Conservation (phyloP, 805 yeast species). For the Saccharomycopsis selenospora region DNA sequence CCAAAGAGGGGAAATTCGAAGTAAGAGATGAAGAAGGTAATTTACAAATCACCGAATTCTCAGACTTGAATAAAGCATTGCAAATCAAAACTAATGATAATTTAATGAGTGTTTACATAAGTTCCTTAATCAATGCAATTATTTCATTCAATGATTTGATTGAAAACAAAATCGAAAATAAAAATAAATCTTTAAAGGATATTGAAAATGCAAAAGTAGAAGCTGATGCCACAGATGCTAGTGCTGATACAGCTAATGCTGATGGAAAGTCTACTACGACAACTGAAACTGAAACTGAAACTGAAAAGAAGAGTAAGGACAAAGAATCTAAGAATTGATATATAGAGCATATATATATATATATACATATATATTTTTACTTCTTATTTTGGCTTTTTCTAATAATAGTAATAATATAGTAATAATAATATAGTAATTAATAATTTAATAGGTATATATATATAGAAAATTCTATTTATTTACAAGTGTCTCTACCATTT, state of each 20-base stretch:
- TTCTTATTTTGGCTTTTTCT: too few species aligned
- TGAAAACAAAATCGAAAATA: conserved; percentile 88
- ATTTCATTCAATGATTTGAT: conserved; percentile 95
- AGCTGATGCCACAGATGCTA: conserved; percentile 24
- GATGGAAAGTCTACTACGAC: neutral
- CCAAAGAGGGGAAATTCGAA: conserved; percentile 4
- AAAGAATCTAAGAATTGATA: conserved; percentile 21
- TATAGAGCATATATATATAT: too few species aligned
- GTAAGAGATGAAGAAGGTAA: conserved; percentile 19
- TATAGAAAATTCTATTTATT: too few species aligned
- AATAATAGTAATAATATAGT: too few species aligned
- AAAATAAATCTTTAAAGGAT: conserved; percentile 29
- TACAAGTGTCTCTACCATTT: too few species aligned
- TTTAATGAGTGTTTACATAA: conserved; percentile 85
- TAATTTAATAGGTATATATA: too few species aligned
- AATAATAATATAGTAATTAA: too few species aligned
- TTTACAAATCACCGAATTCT: conserved; percentile 18
- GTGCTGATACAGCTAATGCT: conserved; percentile 8
- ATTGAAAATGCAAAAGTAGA: conserved; percentile 26
- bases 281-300: neutral
- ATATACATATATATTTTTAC: too few species aligned
- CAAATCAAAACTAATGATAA: conserved; percentile 94
- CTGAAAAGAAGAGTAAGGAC: conserved; percentile 1
- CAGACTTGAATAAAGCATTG: conserved; percentile 60
- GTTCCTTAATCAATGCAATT: conserved; percentile 86